phyloP scores from a whole-genome alignment of 1,284 basidiomycete species.

The Ustanciosporium gigantosporum region DNA sequence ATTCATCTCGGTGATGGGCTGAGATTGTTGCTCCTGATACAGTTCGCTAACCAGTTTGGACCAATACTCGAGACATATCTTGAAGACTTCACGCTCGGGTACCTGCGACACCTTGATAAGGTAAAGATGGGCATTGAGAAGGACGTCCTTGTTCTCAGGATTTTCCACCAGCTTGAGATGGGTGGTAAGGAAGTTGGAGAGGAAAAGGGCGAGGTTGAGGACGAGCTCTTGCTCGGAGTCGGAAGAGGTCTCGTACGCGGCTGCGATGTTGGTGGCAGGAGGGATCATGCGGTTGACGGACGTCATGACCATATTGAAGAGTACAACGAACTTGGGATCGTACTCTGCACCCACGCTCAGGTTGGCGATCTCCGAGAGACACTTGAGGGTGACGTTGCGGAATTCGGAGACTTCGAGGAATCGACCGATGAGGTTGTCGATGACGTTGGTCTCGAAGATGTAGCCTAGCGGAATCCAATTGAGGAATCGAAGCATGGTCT shows the following conservation, averaged over 20 bases:
- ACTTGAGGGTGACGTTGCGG: conserved; percentile 95
- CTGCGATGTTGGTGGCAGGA: conserved; percentile 79
- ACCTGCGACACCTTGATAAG: conserved; percentile 99
- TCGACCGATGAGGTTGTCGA: conserved; percentile 85
- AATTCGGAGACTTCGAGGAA: conserved; percentile 97
- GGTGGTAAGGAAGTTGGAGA: conserved; percentile 83
- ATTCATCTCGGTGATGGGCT: conserved; percentile 91
- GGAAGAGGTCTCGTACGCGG: conserved; percentile 85
- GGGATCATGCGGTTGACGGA: conserved; percentile 61
- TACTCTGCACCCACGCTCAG: conserved; percentile 97
- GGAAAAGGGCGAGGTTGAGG: conserved; percentile 93
- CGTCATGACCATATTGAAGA: conserved; percentile 75
- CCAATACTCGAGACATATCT: conserved; percentile 99
- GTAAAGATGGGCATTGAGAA: conserved; percentile 81
- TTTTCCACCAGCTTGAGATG: conserved; percentile 92
- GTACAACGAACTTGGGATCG: conserved; percentile 93
- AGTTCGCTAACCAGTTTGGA: conserved; percentile 90
- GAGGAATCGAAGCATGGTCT: conserved; percentile 92
- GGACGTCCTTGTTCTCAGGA: conserved; percentile 85
- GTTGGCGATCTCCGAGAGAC: conserved; percentile 84
- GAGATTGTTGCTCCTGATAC: conserved; percentile 93
- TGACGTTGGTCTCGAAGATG: conserved; percentile 98
- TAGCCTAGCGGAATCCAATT: conserved; percentile 99
- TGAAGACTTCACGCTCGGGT: conserved; percentile 98
- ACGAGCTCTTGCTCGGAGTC: conserved; percentile 97